A percentile compares a stretch with the other conserved stretches of the same genome.
phyloP scores from a whole-genome alignment of 768 basidiomycete species.

The Dictyophora rubrovolvata region DNA sequence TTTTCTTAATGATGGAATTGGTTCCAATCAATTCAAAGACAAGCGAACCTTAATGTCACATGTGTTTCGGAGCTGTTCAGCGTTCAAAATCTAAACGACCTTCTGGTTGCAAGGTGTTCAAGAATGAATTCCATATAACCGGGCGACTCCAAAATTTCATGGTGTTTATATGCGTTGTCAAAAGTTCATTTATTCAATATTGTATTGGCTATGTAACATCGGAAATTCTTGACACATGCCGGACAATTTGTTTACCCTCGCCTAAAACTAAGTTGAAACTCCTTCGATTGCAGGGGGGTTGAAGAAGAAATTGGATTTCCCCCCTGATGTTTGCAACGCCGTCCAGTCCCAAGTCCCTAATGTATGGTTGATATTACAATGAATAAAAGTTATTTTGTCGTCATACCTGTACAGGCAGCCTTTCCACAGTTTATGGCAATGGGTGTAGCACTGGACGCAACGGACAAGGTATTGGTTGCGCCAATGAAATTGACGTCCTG shows the following conservation, averaged over 20 bases:
- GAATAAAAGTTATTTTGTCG: not conserved
- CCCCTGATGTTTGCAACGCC: conserved; percentile 34
- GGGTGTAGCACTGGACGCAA: conserved; percentile 31
- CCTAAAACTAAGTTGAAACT: conserved; percentile 18
- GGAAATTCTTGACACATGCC: not conserved
- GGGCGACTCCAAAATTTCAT: not conserved
- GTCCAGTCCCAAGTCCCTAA: conserved; percentile 38
- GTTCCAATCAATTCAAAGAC: no score
- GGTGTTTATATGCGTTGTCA: not conserved
- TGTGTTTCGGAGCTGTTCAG: no score
- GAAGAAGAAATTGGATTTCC: conserved; percentile 26
- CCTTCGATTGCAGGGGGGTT: conserved; percentile 26
- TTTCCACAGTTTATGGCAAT: conserved; percentile 49
- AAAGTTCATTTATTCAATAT: not conserved
- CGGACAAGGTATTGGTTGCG: conserved; percentile 31
- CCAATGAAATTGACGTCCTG: conserved; percentile 41
- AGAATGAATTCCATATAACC: no score
- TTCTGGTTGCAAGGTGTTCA: no score
- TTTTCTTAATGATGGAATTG: no score
- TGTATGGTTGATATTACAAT: not conserved
- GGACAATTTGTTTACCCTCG: not conserved
- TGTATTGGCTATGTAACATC: not conserved
- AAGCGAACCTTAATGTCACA: no score
- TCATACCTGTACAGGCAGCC: conserved; percentile 37
- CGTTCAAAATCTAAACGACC: no score